phyloP scores from a whole-genome alignment of 495 filamentous ascomycete species.

The Penicillium atrosanguineum region DNA sequence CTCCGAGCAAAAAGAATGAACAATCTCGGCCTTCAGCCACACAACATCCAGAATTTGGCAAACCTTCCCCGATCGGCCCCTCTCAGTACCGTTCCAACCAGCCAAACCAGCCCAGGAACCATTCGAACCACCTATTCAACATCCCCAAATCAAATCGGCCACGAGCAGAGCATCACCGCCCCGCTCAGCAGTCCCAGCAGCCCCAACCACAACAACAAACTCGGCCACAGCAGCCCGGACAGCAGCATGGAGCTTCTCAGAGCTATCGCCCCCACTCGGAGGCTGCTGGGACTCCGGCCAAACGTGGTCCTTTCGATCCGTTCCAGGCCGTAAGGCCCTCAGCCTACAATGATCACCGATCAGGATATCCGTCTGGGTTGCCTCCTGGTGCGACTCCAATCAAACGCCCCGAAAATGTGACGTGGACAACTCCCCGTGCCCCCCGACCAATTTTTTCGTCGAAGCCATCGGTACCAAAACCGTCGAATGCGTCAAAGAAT shows the following conservation, averaged over 20 bases:
- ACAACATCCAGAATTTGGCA: slow-evolving; percentile 57
- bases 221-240: slow-evolving; percentile 14
- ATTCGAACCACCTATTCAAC: slow-evolving; percentile 48
- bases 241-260: slow-evolving; percentile 16
- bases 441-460: slow-evolving; percentile 44
- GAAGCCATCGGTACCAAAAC: slow-evolving; percentile 36
- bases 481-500: slow-evolving; percentile 35
- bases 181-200: slow-evolving; percentile 7
- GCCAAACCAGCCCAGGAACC: slow-evolving; percentile 32
- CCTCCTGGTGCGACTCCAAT: slow-evolving; percentile 36
- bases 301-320: slow-evolving; percentile 36
- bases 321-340: slow-evolving; percentile 45
- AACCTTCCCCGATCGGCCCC: slow-evolving; percentile 52
- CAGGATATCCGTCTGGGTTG: slow-evolving; percentile 30
- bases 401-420: slow-evolving; percentile 42
- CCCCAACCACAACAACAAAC: not conserved
- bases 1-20: slow-evolving; percentile 30
- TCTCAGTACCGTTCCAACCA: slow-evolving; percentile 34
- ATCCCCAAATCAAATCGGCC: slow-evolving; percentile 48
- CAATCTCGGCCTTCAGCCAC: slow-evolving; percentile 22
- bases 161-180: slow-evolving; percentile 49
- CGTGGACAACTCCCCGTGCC: slow-evolving; percentile 38
- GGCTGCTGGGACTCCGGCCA: slow-evolving; percentile 21
- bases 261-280: slow-evolving; percentile 18
- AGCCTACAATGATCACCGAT: slow-evolving; percentile 35